Percentiles rank a stretch among this genome's conserved stretches.
These are phyloP conservation scores for Harringtonia lauricola DNA, from an alignment of 2,329 filamentous ascomycete genomes.

Conservation along the genomic window DNA sequence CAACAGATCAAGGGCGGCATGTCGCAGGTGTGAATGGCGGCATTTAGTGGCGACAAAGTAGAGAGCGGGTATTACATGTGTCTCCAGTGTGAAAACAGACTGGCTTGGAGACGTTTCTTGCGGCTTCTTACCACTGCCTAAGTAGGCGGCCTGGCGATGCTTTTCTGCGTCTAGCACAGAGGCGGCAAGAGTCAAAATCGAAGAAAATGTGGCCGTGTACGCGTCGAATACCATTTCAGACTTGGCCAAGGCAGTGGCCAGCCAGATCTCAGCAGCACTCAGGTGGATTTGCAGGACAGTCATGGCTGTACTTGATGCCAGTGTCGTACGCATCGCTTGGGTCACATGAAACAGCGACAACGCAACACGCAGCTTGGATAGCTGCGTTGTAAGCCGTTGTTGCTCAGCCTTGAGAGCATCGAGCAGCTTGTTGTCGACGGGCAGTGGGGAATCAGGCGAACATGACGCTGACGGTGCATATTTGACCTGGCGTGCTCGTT, in stretches of 20 bases:
- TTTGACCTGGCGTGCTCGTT: constrained; percentile 15
- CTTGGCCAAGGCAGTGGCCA: constrained; percentile 19
- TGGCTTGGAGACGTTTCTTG: background rate
- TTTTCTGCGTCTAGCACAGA: constrained; percentile 13
- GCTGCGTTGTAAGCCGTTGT: constrained; percentile 20
- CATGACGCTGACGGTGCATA: constrained; percentile 11
- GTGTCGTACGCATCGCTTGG: constrained; percentile 9
- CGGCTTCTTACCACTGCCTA: background rate
- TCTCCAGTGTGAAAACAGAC: constrained; percentile 24
- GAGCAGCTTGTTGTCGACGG: too few relatives aligned
- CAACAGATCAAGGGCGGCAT: constrained; percentile 24
- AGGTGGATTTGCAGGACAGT: constrained; percentile 24
- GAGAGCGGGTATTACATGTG: constrained; percentile 25
- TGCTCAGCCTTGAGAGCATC: constrained; percentile 19
- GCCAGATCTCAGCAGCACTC: constrained; percentile 19
- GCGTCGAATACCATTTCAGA: constrained; percentile 21
- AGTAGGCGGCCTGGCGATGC: background rate
- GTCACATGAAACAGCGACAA: constrained; percentile 18
- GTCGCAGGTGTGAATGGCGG: constrained; percentile 25
- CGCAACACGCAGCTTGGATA: constrained; percentile 19
- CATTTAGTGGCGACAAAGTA: constrained; percentile 27
- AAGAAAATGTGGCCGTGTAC: constrained; percentile 20
- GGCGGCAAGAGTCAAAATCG: constrained; percentile 23
- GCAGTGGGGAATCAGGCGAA: constrained; percentile 10
- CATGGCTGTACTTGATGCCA: background rate